phyloP scores from a whole-genome alignment of 2,329 filamentous ascomycete genomes.

The Penicillium sp. region DNA sequence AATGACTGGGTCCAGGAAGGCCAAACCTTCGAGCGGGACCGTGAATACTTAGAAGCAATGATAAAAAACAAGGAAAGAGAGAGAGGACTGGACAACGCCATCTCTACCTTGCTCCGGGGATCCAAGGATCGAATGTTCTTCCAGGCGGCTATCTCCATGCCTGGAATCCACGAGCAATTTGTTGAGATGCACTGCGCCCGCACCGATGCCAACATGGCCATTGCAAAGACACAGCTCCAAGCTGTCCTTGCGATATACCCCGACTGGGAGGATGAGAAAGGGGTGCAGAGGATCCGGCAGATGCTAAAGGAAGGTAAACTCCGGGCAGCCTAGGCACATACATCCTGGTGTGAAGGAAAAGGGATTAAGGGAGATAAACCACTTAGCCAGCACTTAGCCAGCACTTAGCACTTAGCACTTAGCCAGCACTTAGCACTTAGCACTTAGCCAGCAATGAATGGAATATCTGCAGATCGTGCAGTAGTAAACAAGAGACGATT shows the following conservation, averaged over 20 bases:
- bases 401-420: no score
- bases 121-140: slow-evolving; percentile 21
- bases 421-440: no score
- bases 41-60: slow-evolving; percentile 10
- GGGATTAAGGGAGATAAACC: neutral
- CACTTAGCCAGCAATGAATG: no score
- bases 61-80: slow-evolving; percentile 10
- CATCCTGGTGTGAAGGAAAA: neutral
- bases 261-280: neutral
- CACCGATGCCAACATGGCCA: slow-evolving; percentile 17
- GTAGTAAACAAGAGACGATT: no score
- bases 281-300: neutral
- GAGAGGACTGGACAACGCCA: slow-evolving; percentile 1
- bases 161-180: slow-evolving; percentile 16
- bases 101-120: slow-evolving; percentile 13
- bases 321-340: no score
- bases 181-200: slow-evolving; percentile 15
- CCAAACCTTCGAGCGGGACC: slow-evolving; percentile 15
- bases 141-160: slow-evolving; percentile 18
- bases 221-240: slow-evolving; percentile 16
- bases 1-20: slow-evolving; percentile 14
- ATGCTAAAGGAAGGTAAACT: slow-evolving; percentile 1
- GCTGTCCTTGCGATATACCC: slow-evolving; percentile 17
- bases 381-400: no score
- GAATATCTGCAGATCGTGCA: no score